Base-by-base conservation (phyloP, 2,329 filamentous ascomycete species). In the Trichoderma koningii region DNA sequence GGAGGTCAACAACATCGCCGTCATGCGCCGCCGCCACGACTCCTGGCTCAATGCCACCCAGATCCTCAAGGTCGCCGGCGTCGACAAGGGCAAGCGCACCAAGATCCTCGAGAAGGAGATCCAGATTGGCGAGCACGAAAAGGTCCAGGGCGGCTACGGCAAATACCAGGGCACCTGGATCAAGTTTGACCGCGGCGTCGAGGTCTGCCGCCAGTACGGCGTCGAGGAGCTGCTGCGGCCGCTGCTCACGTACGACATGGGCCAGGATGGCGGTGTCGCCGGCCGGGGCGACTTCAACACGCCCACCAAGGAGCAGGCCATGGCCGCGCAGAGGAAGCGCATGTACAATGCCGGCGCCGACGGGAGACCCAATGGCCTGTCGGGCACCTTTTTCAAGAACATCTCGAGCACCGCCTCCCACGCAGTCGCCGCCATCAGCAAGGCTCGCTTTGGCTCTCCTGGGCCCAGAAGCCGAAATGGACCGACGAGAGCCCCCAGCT, bases 141-240 rank as follows among this genome's bases (percentile, higher is more conserved):
- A 99, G 78, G 94, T 99, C 3, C 95, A 99, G 76, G 95, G 95
- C 41, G 95, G 95, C 5, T 99, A 99, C 73, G 95, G 95, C 69
- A 98, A 98, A 81, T 99, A 99, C 73, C 95, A 99, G 80, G 95
- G 95, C 63, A 99, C 95, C 2, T 99, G 95, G 95, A 96, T 99
- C 73, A 92, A 90, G 73, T 98, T 96, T 73, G 90, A 94, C 56
- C 88, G 94, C 67, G 95, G 94, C 1, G 85, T 96, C 52, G 92
- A 97, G 73, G 94, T 99, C 71, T 98, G 95, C 77, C 88, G 90
- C 48, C 86, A 89, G 69, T 90, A 90, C 70, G 87, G 85, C 12
- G 91, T 95, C 38, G 90, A 94, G 75, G 91, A 94, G 68, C 72
- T 92, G 5, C 79, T 95, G 55, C 84, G 87, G 23, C 90, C 90